Percentiles rank a stretch among this genome's conserved stretches.
These are phyloP conservation scores for Backusella parvicylindrica DNA, from an alignment of 192 early-diverging fungal genomes.

Conservation along the genomic window DNA sequence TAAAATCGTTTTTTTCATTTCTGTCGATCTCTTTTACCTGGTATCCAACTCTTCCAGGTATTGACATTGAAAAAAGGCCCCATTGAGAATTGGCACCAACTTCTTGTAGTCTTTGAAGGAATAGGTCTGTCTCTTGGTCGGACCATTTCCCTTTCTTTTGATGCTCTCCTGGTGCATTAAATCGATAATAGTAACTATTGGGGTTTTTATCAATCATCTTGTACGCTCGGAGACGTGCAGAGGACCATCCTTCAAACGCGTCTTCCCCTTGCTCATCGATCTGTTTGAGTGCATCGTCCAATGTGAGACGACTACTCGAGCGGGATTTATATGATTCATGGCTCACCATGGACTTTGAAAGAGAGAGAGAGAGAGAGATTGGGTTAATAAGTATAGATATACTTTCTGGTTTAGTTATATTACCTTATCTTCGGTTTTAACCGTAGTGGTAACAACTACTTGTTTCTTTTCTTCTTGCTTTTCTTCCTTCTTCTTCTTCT, in stretches of 20 bases:
- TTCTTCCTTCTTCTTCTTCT: neutral
- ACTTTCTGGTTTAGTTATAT: neutral
- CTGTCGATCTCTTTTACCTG: constrained; percentile 52
- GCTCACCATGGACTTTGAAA: neutral
- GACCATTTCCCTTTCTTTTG: constrained; percentile 92
- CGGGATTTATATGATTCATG: constrained; percentile 14
- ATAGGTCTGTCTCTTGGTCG: constrained; percentile 79
- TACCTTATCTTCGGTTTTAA: neutral
- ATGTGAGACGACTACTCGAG: constrained; percentile 62
- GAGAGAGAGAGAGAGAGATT: neutral
- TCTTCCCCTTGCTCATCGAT: constrained; percentile 67
- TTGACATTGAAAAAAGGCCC: constrained; percentile 95
- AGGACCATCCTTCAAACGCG: constrained; percentile 95
- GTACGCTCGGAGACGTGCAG: constrained; percentile 89
- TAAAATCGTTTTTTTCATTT: neutral
- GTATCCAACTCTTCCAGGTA: constrained; percentile 94
- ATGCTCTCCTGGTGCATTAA: constrained; percentile 94
- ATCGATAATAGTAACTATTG: constrained; percentile 97
- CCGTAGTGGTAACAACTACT: neutral
- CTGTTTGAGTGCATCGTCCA: constrained; percentile 89
- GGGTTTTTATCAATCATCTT: constrained; percentile 90
- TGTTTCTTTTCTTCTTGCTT: neutral
- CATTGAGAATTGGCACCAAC: constrained; percentile 93
- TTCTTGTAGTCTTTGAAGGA: constrained; percentile 77
- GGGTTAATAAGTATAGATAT: too few relatives aligned